A percentile compares a stretch with the other conserved stretches of the same genome.
phyloP scores from a whole-genome alignment of 495 filamentous ascomycete genomes.

The Penicillium canescens region DNA sequence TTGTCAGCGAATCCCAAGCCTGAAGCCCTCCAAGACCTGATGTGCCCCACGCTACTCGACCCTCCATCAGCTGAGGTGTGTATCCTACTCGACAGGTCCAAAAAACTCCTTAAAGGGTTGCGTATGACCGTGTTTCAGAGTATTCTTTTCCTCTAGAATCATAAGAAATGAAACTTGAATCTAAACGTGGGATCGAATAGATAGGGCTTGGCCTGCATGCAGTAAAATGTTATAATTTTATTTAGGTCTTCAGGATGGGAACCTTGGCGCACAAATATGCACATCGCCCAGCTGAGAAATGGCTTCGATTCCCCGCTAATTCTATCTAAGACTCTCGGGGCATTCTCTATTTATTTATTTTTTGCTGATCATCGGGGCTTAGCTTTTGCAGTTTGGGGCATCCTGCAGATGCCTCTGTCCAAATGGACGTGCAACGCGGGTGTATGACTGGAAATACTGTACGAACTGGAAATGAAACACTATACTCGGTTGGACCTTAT shows the following conservation, averaged over 20 bases:
- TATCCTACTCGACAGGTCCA: conserved; percentile 19
- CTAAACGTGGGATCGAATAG: not conserved
- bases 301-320: conserved; percentile 2
- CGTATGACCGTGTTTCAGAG: conserved; percentile 5
- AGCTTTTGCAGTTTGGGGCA: conserved; percentile 35
- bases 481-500: conserved; percentile 6
- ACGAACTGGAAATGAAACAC: conserved; percentile 19
- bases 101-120: conserved; percentile 9
- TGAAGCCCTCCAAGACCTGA: conserved; percentile 23
- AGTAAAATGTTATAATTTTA: not conserved
- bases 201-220: conserved; percentile 4
- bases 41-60: conserved; percentile 30
- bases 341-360: not conserved
- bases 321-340: not conserved
- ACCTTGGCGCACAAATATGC: conserved; percentile 11
- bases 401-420: conserved; percentile 25
- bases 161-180: not conserved
- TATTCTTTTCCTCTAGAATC: conserved; percentile 3
- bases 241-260: too few species aligned
- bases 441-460: conserved; percentile 21
- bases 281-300: conserved; percentile 5
- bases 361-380: conserved; percentile 30
- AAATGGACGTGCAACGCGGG: conserved; percentile 32
- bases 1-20: conserved; percentile 24
- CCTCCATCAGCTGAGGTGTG: conserved; percentile 34